Conservation (phyloP, 2,329 filamentous ascomycete genomes). For the Myrmaecium sp. region DNA sequence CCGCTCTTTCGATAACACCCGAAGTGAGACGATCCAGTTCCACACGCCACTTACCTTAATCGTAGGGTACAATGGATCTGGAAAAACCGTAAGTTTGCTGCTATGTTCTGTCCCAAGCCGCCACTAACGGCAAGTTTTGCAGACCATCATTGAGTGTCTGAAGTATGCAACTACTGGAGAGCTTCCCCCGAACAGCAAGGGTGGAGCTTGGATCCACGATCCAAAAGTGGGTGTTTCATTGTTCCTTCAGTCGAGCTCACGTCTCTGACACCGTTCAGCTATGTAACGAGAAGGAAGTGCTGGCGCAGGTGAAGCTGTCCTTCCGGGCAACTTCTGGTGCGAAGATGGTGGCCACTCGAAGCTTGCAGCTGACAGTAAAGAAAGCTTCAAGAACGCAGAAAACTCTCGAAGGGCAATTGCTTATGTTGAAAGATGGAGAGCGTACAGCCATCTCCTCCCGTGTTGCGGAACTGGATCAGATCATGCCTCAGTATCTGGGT, state of each 20-base stretch:
- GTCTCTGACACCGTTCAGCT: conserved; percentile 30
- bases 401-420: conserved; percentile 64
- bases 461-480: conserved; percentile 62
- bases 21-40: conserved; percentile 69
- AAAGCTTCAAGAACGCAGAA: conserved; percentile 62
- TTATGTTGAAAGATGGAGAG: conserved; percentile 65
- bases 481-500: conserved; percentile 73
- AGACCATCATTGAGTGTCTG: conserved; percentile 94
- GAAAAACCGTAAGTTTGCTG: conserved; percentile 52
- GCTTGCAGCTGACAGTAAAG: conserved; percentile 71
- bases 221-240: conserved; percentile 47
- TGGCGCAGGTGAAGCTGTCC: conserved; percentile 79
- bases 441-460: conserved; percentile 62
- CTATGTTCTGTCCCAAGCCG: background rate
- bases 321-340: conserved; percentile 67
- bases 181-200: conserved; percentile 76
- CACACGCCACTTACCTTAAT: conserved; percentile 86
- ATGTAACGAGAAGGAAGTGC: conserved; percentile 69
- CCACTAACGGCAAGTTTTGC: conserved; percentile 3
- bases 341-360: conserved; percentile 69
- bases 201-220: conserved; percentile 90
- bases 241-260: background rate
- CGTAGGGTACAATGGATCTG: conserved; percentile 92
- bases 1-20: conserved; percentile 68
- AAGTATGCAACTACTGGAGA: conserved; percentile 96